These are phyloP conservation scores for Suhomyces atakaporum DNA, from an alignment of 1,139 yeast species.

Conservation along the genomic window DNA sequence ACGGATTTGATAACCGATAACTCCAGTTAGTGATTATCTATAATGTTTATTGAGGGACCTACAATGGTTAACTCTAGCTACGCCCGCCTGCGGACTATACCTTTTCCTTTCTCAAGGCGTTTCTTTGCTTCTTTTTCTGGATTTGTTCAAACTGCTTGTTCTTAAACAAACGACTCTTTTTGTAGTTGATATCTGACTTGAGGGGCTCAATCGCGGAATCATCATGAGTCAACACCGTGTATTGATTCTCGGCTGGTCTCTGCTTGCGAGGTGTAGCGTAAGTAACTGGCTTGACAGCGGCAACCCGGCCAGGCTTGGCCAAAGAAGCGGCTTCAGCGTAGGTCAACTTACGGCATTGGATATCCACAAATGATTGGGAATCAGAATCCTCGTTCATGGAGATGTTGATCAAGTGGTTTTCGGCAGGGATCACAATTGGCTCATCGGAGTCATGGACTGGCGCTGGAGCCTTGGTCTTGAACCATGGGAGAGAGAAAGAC, in stretches of 20 bases:
- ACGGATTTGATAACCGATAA: no score
- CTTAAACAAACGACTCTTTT: constrained; percentile 16
- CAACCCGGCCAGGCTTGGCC: constrained; percentile 18
- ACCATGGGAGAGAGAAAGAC: constrained; percentile 22
- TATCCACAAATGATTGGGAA: constrained; percentile 40
- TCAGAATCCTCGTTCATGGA: constrained; percentile 35
- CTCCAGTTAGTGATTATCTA: no score
- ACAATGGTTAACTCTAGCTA: no score
- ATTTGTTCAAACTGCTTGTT: constrained; percentile 16
- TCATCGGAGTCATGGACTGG: constrained; percentile 6
- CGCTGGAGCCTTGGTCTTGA: constrained; percentile 16
- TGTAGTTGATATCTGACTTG: constrained; percentile 17
- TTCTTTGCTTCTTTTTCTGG: constrained; percentile 14
- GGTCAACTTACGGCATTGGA: constrained; percentile 38
- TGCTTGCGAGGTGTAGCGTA: constrained; percentile 10
- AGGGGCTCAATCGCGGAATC: constrained; percentile 4
- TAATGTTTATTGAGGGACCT: no score
- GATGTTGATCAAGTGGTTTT: constrained; percentile 33
- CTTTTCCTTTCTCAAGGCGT: constrained; percentile 10
- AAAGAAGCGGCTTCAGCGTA: constrained; percentile 49
- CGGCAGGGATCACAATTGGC: constrained; percentile 31
- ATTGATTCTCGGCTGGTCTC: constrained; percentile 14
- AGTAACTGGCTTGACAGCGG: constrained; percentile 5
- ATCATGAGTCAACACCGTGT: constrained; percentile 13
- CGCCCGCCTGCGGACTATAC: constrained; percentile 4